Evolutionary conservation across 768 basidiomycete genomes (phyloP).

Genomic region (Mycena vitilis): DNA sequence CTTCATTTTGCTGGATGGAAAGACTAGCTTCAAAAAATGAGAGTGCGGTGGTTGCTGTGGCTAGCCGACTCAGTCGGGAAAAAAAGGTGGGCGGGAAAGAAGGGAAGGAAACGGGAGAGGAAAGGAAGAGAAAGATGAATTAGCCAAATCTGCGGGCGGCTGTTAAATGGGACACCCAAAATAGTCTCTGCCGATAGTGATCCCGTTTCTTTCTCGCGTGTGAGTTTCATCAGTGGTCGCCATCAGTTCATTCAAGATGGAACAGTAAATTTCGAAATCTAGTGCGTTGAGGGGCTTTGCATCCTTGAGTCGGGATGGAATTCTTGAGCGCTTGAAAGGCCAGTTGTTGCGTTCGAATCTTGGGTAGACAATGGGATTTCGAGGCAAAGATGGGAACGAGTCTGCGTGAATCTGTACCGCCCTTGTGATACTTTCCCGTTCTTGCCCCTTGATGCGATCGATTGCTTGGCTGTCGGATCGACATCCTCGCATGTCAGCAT

Average conservation of each 20-base stretch:
- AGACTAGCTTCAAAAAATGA: constrained; percentile 25
- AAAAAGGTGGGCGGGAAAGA: not conserved
- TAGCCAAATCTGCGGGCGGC: no score
- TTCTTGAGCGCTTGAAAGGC: no score
- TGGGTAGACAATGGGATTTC: no score
- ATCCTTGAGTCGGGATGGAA: no score
- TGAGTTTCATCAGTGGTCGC: constrained; percentile 7
- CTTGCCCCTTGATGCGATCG: not conserved
- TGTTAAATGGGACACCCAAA: not conserved
- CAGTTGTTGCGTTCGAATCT: no score
- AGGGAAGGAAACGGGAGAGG: constrained; percentile 11
- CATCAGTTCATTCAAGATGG: not conserved
- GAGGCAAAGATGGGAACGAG: no score
- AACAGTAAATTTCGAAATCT: no score
- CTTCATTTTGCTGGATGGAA: constrained; percentile 44
- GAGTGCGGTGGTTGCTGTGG: constrained; percentile 6
- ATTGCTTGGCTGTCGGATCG: not conserved
- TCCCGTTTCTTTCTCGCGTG: no score
- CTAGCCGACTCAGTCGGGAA: constrained; percentile 23
- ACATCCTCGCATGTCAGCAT: not conserved
- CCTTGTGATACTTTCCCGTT: not conserved
- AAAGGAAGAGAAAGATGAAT: constrained; percentile 5
- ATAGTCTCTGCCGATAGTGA: not conserved
- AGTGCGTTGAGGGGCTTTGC: no score
- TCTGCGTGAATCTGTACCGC: not conserved